Conservation (phyloP, 352 stramenopile species). For the Phytophthora crassamura region DNA sequence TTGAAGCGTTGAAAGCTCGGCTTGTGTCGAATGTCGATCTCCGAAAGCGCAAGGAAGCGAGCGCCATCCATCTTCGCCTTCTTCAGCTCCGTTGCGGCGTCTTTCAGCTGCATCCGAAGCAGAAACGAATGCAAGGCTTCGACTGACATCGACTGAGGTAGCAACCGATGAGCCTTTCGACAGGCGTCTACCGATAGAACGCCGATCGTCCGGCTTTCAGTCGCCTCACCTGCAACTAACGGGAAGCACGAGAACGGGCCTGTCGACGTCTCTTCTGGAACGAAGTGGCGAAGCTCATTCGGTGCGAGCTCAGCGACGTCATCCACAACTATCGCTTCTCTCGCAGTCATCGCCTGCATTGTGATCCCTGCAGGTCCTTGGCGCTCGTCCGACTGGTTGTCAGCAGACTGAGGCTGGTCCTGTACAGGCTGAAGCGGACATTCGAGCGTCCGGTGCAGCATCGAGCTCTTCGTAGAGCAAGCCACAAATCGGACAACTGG, state of each 20-base stretch:
- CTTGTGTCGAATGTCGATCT: conserved; percentile 62
- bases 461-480: conserved; percentile 56
- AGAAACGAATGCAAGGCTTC: conserved; percentile 59
- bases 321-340: conserved; percentile 40
- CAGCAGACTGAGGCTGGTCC: not conserved
- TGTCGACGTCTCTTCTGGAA: conserved; percentile 18
- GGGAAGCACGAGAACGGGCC: conserved; percentile 69
- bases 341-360: conserved; percentile 40
- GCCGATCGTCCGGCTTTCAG: conserved; percentile 36
- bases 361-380: conserved; percentile 21
- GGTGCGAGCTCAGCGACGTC: conserved; percentile 37
- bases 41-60: conserved; percentile 53
- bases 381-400: conserved; percentile 10
- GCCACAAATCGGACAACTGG: conserved; percentile 57
- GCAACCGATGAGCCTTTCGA: conserved; percentile 51
- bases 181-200: conserved; percentile 68
- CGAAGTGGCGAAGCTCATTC: conserved; percentile 37
- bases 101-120: conserved; percentile 52
- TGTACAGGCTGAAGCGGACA: conserved; percentile 7
- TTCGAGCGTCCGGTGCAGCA: conserved; percentile 46
- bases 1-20: conserved; percentile 58
- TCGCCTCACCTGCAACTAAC: conserved; percentile 19
- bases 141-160: conserved; percentile 66
- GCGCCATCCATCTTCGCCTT: conserved; percentile 49
- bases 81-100: conserved; percentile 54